Conservation (phyloP, 2,329 filamentous ascomycete species). For the Ophiosphaerella narmari region DNA sequence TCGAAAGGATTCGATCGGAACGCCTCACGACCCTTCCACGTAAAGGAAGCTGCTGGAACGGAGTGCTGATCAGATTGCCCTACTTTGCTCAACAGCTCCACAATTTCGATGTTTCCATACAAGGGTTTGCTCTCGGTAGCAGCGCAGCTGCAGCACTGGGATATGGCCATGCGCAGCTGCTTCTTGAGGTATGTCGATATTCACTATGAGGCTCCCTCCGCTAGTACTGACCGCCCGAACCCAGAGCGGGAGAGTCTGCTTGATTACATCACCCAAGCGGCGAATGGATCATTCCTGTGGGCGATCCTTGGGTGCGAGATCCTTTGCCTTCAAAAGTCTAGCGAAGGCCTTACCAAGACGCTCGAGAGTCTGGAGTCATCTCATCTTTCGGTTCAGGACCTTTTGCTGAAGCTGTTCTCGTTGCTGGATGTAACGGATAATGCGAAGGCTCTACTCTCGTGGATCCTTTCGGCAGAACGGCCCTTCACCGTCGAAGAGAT, state of each 20-base stretch:
- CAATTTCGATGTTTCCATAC: constrained; percentile 48
- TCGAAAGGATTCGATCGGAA: constrained; percentile 53
- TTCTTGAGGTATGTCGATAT: constrained; percentile 51
- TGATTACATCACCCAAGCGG: constrained; percentile 45
- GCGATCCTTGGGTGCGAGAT: constrained; percentile 49
- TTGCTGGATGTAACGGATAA: constrained; percentile 39
- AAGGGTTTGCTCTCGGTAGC: constrained; percentile 48
- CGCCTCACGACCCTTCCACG: constrained; percentile 53
- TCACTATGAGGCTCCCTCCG: too few species aligned
- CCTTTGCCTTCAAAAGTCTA: constrained; percentile 43
- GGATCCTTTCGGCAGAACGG: constrained; percentile 53
- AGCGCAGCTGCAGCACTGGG: constrained; percentile 53
- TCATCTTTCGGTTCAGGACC: constrained; percentile 33
- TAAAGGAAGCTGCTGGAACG: constrained; percentile 54
- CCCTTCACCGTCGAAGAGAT: constrained; percentile 54
- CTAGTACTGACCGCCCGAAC: constrained; percentile 1
- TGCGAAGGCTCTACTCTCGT: constrained; percentile 50
- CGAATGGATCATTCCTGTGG: constrained; percentile 54
- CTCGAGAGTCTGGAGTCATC: constrained; percentile 40
- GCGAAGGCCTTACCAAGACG: constrained; percentile 18
- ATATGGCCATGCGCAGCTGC: constrained; percentile 53
- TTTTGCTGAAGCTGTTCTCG: constrained; percentile 47
- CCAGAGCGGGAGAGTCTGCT: constrained; percentile 44
- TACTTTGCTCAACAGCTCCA: constrained; percentile 54
- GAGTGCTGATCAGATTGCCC: constrained; percentile 53